These are phyloP conservation scores for Cryphonectria parasitica DNA, from an alignment of 2,329 filamentous ascomycete species.

Conservation along the genomic window DNA sequence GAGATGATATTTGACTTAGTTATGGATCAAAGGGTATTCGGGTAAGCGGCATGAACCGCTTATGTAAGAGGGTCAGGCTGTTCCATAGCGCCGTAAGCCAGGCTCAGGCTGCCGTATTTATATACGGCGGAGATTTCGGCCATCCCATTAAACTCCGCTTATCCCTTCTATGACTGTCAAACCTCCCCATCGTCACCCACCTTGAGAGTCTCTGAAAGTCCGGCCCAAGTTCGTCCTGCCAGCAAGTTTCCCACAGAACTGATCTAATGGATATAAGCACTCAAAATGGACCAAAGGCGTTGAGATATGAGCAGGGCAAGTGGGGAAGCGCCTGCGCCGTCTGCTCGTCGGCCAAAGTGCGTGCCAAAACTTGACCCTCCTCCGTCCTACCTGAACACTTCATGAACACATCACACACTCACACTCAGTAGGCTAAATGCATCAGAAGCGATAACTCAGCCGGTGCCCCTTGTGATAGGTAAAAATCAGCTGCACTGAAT, in stretches of 20 bases:
- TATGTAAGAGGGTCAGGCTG: neutral
- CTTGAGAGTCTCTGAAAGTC: constrained; percentile 6
- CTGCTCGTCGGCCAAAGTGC: constrained; percentile 28
- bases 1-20: too few species aligned
- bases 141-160: constrained; percentile 1
- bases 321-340: constrained; percentile 29
- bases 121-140: neutral
- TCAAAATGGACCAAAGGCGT: neutral
- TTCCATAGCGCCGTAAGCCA: neutral
- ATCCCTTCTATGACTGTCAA: neutral
- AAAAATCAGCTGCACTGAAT: constrained; percentile 2
- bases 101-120: neutral
- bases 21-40: too few species aligned
- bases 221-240: neutral
- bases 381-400: neutral
- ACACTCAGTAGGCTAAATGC: constrained; percentile 25
- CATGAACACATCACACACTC: neutral
- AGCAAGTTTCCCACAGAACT: neutral
- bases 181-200: neutral
- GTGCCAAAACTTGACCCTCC: neutral
- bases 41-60: neutral
- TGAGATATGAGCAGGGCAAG: constrained; percentile 20
- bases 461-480: constrained; percentile 37
- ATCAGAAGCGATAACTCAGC: constrained; percentile 13
- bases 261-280: constrained; percentile 5